These are phyloP conservation scores for Phylloporus rhodoxanthus DNA, from an alignment of 768 basidiomycete species.

Conservation along the genomic window DNA sequence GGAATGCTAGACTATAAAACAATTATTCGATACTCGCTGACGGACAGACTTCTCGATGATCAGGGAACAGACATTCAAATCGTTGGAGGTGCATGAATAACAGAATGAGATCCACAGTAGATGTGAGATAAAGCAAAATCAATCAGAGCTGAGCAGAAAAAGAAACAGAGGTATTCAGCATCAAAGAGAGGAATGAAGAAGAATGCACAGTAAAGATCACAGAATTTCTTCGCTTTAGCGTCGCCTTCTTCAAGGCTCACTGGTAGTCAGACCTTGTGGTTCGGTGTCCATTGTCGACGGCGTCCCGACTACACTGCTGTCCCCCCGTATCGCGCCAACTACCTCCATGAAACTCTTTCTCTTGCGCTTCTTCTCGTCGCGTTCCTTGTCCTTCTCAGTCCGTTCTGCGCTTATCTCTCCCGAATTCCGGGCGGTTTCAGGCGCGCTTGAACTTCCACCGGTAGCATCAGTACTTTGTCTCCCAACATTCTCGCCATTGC, in stretches of 20 bases:
- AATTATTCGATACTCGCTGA: slow-evolving; percentile 12
- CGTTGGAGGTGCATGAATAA: slow-evolving; percentile 11
- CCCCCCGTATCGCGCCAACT: slow-evolving; percentile 26
- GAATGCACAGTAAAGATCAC: slow-evolving; percentile 5
- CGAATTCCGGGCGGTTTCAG: slow-evolving; percentile 36
- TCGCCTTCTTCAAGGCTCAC: slow-evolving; percentile 12
- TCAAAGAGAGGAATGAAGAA: slow-evolving; percentile 1
- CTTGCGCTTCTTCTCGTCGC: slow-evolving; percentile 57
- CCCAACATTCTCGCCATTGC: slow-evolving; percentile 16
- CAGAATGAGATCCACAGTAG: slow-evolving; percentile 12
- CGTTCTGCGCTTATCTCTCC: slow-evolving; percentile 48
- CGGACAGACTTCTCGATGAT: neutral
- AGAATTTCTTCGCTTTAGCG: neutral
- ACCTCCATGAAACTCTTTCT: slow-evolving; percentile 52
- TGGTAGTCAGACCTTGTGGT: slow-evolving; percentile 3
- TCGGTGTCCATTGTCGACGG: slow-evolving; percentile 25
- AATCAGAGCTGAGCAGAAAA: slow-evolving; percentile 2
- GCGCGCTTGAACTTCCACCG: slow-evolving; percentile 30
- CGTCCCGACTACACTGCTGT: slow-evolving; percentile 28
- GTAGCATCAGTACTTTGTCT: slow-evolving; percentile 16
- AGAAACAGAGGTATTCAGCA: neutral
- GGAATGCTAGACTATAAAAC: slow-evolving; percentile 16
- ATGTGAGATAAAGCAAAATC: slow-evolving; percentile 12
- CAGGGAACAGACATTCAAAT: slow-evolving; percentile 2
- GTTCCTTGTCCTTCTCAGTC: slow-evolving; percentile 46